Evolutionary conservation across 768 basidiomycete genomes (phyloP), one percentile per base, ranked within the genome.

Genomic region (Suillus plorans): DNA sequence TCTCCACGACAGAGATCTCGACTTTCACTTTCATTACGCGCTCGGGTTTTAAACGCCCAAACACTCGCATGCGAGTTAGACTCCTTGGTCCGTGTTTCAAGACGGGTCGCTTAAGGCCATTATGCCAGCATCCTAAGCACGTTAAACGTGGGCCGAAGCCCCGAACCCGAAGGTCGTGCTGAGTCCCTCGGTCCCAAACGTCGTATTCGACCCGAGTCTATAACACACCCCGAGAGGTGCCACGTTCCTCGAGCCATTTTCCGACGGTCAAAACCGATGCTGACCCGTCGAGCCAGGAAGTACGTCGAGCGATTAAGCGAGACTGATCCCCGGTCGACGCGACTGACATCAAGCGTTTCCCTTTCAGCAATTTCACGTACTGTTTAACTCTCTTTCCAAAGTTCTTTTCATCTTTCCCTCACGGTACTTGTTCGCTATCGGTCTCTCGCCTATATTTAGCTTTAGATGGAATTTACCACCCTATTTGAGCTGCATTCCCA

Each of bases 11-110:
- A 80, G 79, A 79, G 83, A 76, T 84, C 84, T 81, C 84, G 80
- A 84, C 85, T 82, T 84, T 87, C 83, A 87, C 86, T 88, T 88
- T 88, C 83, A 84, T 87, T 88, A 71, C 82, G 84, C 85, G 78
- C 80, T 77, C 77, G 84, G 81, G 86, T 88, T 88, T 87, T 78
- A 13, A 45, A 79, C 85, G 85, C 86, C 86, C 86, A 82, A 87
- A 88, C 82, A 89, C 88, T 89, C 85, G 87, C 87, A 85, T 79
- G 85, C 83, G 87, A 86, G 89, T 88, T 89, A 86, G 87, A 89
- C 88, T 90, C 87, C 88, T 90, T 89, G 86, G 88, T 89, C 88
- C 86, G 85, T 88, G 87, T 89, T 88, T 88, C 87, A 89, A 88
- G 87, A 89, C 86, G 85, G 87, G 86, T 86, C 85, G 85, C 81